Evolutionary conservation across 2,329 filamentous ascomycete species (phyloP), one percentile per base, ranked within the genome.

Genomic region (Cercospora sojina): DNA sequence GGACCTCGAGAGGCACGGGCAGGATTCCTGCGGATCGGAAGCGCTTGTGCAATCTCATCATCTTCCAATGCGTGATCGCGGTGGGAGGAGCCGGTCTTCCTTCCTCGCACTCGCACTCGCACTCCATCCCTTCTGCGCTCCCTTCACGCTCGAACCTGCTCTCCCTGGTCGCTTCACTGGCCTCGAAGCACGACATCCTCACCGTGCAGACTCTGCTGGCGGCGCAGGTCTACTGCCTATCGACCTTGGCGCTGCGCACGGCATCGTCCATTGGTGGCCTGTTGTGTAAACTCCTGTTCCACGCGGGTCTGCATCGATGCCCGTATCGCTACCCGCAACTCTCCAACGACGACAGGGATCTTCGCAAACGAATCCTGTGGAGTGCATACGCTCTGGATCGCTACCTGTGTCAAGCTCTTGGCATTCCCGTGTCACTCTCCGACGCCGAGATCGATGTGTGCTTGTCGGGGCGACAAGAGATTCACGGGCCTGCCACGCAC

Each of bases 61-160:
- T 80, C 2, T 80, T 84, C 47, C 83, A 84, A 68, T 83, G 83
- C 61, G 77, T 85, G n/a, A 83, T 85, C 70, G 83, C 83, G 59
- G 78, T 85, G 16, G 82, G 82, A 1, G 77, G 67, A 7, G 65
- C 63, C 29, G 61, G 43, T 20, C 38, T 60, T 5, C 58, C 66
- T 25, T 25, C 53, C 49, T 43, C 31, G 8, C 62, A 58, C 70
- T 77, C 66, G 18, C 20, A 47, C 49, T 43, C 31, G 8, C 62
- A 58, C 70, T 77, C n/a, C 72, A 74, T 12, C 73, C 75, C 20
- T 73, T 79, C 74, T 10, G 74, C 77, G 41, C 79, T 79, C 12
- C 75, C 78, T 0, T 73, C 67, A 1, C 65, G 65, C 18, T 67
- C 75, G 9, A 78, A 77, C 49, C 74, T 84, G 60, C 77, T 78